Evolutionary conservation across 2,329 filamentous ascomycete species (phyloP), one percentile per base, ranked within the genome.

Genomic region (Coniochaeta hoffmannii): DNA sequence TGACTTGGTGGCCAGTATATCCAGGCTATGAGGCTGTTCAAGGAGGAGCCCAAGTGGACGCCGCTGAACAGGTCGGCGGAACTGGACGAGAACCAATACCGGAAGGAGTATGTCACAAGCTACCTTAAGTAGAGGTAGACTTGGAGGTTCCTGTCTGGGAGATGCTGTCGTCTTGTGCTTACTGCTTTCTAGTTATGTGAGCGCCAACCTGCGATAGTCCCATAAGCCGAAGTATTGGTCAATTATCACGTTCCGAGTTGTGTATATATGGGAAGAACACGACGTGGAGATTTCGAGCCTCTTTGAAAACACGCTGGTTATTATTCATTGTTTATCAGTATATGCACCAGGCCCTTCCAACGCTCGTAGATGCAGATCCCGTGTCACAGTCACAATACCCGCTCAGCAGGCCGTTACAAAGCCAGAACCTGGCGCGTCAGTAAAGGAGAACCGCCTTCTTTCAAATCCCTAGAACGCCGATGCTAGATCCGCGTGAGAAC

Each of bases 31-130:
- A 83, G 94, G 56, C 78, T 99, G 53, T 99, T 97, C 82, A 92
- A 97, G 76, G 94, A 97, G 61, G 92, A 97, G 73, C 94, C 94
- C 32, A 97, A 97, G 74, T 99, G 94, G 94, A 97, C 91, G 34
- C 89, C 94, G 14, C 73, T 99, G 62, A 96, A 96, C 75, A 84
- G 94, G 56, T 83, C 81, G 7, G 73, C 76, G 4, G 88, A 93
- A 51, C 81, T 96, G 44, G 90, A 97, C 68, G 69, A 69, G 57
- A 99, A 97, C 72, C 73, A 79, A 53, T 88, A 86, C 69, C 83
- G 94, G 57, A 83, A 90, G 78, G 82, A 84, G 51, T 99, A 99
- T 66, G 75, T 96, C 38, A 63, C 68, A 56, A 67, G 77, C 53
- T 82, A 72, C 59, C 63, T 78, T 28, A 19, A 28, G 41, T 28